These are phyloP conservation scores for Sarocladiaceae sp. DNA, from an alignment of 2,329 filamentous ascomycete species.

Conservation along the genomic window DNA sequence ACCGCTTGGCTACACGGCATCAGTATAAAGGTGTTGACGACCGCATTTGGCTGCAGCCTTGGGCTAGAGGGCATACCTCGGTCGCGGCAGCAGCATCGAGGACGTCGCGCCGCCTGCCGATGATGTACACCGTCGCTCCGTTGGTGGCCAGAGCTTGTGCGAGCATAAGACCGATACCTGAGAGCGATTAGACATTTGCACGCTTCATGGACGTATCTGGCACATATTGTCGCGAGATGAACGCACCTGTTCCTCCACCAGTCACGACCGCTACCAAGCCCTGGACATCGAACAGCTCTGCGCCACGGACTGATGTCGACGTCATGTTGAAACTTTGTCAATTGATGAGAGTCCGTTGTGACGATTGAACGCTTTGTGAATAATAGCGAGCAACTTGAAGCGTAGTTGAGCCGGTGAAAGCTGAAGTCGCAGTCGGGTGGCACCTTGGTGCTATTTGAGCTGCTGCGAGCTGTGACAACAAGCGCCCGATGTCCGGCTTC, in stretches of 20 bases:
- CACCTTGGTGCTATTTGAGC: too few relatives aligned
- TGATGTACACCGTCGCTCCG: slow-evolving; percentile 48
- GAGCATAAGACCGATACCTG: slow-evolving; percentile 48
- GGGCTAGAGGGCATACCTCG: not conserved
- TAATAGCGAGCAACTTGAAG: too few relatives aligned
- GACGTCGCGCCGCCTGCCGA: slow-evolving; percentile 41
- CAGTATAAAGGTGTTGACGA: not conserved
- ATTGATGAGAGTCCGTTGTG: too few relatives aligned
- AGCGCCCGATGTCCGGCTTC: too few relatives aligned
- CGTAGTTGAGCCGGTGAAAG: too few relatives aligned
- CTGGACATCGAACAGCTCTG: slow-evolving; percentile 41
- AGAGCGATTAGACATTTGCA: not conserved
- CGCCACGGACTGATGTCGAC: slow-evolving; percentile 6
- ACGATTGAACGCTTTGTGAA: too few relatives aligned
- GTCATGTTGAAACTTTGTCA: not conserved
- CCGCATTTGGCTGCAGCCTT: not conserved
- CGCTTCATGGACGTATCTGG: not conserved
- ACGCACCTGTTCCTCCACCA: slow-evolving; percentile 35
- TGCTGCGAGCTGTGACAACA: too few relatives aligned
- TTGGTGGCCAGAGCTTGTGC: slow-evolving; percentile 44
- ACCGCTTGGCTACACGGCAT: slow-evolving; percentile 9
- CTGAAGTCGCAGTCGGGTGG: too few relatives aligned
- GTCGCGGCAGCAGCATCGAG: slow-evolving; percentile 35
- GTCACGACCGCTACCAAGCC: slow-evolving; percentile 52
- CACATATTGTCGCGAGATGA: too few relatives aligned